A percentile compares a stretch with the other conserved stretches of the same genome.
Evolutionary conservation across 306 rosid genomes (phyloP).

Genomic region (Vigna unguiculata): DNA sequence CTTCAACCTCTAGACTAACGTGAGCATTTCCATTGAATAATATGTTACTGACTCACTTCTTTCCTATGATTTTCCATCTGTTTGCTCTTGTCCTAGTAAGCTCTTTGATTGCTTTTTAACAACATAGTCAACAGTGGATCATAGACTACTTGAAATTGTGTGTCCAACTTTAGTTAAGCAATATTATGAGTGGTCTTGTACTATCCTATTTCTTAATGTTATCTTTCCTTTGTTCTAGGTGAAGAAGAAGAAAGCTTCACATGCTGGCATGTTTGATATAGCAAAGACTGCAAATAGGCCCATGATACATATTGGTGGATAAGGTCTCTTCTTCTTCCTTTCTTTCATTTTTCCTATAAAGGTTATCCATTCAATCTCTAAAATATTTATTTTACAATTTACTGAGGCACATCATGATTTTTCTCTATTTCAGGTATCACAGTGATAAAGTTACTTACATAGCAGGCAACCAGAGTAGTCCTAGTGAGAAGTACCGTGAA

Average conservation of each 20-base stretch:
- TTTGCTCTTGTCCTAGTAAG: not conserved
- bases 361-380: constrained; percentile 17
- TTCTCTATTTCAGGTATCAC: constrained; percentile 36
- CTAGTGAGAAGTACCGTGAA: constrained; percentile 10
- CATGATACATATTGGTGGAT: constrained; percentile 98
- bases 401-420: not conserved
- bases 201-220: constrained; percentile 7
- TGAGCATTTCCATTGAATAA: not conserved
- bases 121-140: constrained; percentile 20
- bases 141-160: constrained; percentile 7
- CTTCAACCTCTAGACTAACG: not conserved
- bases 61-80: not conserved
- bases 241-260: constrained; percentile 93
- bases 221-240: constrained; percentile 58
- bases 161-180: not conserved
- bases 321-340: constrained; percentile 45
- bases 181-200: not conserved
- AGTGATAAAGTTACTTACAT: not conserved
- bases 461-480: constrained; percentile 6
- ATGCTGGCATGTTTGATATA: constrained; percentile 94
- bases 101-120: constrained; percentile 18
- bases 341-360: not conserved
- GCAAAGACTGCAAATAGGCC: constrained; percentile 95
- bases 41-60: not conserved
- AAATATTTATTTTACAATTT: constrained; percentile 15